phyloP scores from a whole-genome alignment of 1,139 yeast genomes.

The Yamadazyma sp. region DNA sequence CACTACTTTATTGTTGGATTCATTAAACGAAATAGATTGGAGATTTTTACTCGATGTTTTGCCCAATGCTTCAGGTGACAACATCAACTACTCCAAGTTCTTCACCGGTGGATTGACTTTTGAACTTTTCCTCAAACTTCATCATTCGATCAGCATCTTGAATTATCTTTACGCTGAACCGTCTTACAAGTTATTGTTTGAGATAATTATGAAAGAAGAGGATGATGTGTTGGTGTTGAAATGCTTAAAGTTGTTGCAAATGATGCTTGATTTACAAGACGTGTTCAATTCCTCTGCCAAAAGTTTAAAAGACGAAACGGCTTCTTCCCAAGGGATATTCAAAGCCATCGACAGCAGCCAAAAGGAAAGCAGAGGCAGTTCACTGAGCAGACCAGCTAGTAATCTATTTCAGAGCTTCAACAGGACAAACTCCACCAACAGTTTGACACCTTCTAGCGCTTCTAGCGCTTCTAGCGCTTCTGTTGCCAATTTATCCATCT shows the following conservation, averaged over 20 bases:
- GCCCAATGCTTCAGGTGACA: constrained; percentile 28
- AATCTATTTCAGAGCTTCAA: background rate
- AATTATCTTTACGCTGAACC: constrained; percentile 61
- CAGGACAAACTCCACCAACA: constrained; percentile 1
- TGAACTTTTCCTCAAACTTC: constrained; percentile 46
- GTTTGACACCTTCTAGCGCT: background rate
- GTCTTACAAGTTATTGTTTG: constrained; percentile 55
- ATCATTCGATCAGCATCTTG: constrained; percentile 68
- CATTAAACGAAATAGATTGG: constrained; percentile 66
- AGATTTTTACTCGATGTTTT: constrained; percentile 49
- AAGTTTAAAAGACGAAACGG: constrained; percentile 20
- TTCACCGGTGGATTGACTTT: constrained; percentile 33
- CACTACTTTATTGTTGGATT: constrained; percentile 49
- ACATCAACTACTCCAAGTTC: constrained; percentile 46
- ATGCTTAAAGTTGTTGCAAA: constrained; percentile 46
- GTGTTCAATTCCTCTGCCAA: constrained; percentile 25
- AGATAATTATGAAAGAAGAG: constrained; percentile 51
- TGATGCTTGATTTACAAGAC: constrained; percentile 54
- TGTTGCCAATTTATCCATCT: constrained; percentile 28
- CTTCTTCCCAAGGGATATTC: too few relatives aligned
- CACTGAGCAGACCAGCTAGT: background rate
- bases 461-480: background rate
- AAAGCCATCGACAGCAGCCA: too few relatives aligned
- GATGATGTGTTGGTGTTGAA: constrained; percentile 40
- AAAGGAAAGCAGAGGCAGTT: background rate